phyloP scores from a whole-genome alignment of 2,329 filamentous ascomycete species.

The Pseudocercospora fuligena region DNA sequence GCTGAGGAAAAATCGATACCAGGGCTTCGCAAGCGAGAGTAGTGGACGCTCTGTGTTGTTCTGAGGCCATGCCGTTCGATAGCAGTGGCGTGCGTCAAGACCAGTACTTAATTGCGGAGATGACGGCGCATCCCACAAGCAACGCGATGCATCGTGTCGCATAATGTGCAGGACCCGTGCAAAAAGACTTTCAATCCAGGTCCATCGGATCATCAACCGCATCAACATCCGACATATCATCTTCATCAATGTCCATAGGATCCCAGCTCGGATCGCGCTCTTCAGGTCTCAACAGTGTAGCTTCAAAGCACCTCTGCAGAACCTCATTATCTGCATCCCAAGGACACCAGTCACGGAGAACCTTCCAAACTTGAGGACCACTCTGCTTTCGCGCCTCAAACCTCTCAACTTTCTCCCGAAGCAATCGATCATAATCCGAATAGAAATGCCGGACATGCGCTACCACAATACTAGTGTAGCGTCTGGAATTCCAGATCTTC shows the following conservation, averaged over 20 bases:
- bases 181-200: constrained; percentile 28
- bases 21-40: not conserved
- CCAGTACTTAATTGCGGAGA: not conserved
- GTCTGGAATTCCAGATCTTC: constrained; percentile 35
- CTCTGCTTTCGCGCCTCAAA: constrained; percentile 37
- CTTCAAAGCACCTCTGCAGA: constrained; percentile 36
- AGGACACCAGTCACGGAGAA: constrained; percentile 40
- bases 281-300: constrained; percentile 37
- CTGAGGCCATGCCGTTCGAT: not conserved
- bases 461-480: constrained; percentile 50
- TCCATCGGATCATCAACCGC: constrained; percentile 36
- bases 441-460: constrained; percentile 66
- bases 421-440: constrained; percentile 64
- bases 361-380: constrained; percentile 35
- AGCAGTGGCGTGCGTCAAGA: not conserved
- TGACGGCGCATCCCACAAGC: not conserved
- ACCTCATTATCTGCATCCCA: constrained; percentile 40
- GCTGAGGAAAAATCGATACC: not conserved
- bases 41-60: not conserved
- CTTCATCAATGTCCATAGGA: constrained; percentile 38
- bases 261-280: constrained; percentile 34
- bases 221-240: constrained; percentile 31
- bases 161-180: not conserved
- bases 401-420: constrained; percentile 42
- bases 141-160: not conserved